Conservation (phyloP, 1,284 basidiomycete species). For the Ceratobasidium sp. region DNA sequence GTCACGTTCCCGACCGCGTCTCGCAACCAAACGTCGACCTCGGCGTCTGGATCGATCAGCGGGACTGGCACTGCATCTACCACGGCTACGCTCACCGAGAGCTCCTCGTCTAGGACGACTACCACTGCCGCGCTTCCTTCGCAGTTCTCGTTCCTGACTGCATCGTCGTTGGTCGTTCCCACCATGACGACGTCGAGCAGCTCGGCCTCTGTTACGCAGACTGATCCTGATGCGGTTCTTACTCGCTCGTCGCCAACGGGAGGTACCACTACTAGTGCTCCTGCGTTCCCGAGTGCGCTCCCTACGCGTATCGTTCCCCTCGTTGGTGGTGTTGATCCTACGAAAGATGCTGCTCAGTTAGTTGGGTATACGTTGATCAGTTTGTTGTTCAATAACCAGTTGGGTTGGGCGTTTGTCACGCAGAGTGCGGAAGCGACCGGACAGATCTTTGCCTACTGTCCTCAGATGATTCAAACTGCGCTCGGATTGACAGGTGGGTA, state of each 20-base stretch:
- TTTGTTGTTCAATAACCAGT: conserved; percentile 64
- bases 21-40: conserved; percentile 12
- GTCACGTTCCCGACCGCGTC: conserved; percentile 37
- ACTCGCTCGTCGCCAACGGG: conserved; percentile 54
- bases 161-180: conserved; percentile 58
- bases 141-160: conserved; percentile 56
- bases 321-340: conserved; percentile 48
- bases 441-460: conserved; percentile 72
- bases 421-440: conserved; percentile 57
- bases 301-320: conserved; percentile 69
- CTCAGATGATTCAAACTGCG: conserved; percentile 62
- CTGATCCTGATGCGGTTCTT: conserved; percentile 65
- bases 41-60: conserved; percentile 37
- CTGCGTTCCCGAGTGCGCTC: conserved; percentile 65
- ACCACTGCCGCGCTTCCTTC: conserved; percentile 46
- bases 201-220: conserved; percentile 53
- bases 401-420: conserved; percentile 75
- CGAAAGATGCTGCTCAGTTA: conserved; percentile 50
- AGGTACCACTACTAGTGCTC: conserved; percentile 54
- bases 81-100: conserved; percentile 29
- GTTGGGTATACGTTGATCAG: conserved; percentile 62
- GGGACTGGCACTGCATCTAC: conserved; percentile 39
- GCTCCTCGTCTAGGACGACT: conserved; percentile 25
- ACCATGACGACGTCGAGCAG: conserved; percentile 52
- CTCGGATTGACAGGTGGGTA: conserved; percentile 62